Evolutionary conservation across 169 alveolate genomes (phyloP).

Genomic region (Eimeria acervulina): DNA sequence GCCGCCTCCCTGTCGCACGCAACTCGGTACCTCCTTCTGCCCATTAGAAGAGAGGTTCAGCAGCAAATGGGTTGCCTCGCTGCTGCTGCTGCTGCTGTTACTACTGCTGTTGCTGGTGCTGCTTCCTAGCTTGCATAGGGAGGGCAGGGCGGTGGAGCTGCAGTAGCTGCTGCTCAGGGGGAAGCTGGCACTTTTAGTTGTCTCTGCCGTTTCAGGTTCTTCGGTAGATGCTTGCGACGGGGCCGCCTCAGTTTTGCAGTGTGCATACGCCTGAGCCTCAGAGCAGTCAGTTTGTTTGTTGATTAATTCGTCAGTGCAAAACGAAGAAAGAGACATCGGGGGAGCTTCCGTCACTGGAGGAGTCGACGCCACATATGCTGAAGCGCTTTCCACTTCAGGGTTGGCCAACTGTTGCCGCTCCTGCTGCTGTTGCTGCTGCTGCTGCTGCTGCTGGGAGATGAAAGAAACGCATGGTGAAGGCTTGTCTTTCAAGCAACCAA

Average conservation of each 20-base stretch:
- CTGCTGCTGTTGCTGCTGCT: neutral
- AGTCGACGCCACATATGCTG: neutral
- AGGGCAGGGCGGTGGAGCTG: neutral
- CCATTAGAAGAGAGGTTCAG: neutral
- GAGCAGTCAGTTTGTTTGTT: neutral
- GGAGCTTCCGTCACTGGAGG: neutral
- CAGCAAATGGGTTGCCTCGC: neutral
- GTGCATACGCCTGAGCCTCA: neutral
- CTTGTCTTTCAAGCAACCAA: neutral
- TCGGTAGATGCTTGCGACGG: neutral
- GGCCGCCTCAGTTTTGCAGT: neutral
- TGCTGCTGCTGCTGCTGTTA: no score
- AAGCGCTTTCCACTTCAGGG: neutral
- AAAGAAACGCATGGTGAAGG: neutral
- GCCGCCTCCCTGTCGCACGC: neutral
- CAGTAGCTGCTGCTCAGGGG: neutral
- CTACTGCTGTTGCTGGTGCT: neutral
- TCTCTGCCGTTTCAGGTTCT: slow-evolving; percentile 8
- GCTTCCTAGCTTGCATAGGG: neutral
- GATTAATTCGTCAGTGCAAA: neutral
- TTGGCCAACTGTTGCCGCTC: neutral
- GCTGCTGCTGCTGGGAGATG: neutral
- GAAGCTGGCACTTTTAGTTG: neutral
- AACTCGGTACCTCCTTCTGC: neutral
- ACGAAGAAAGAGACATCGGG: neutral